Evolutionary conservation across 2,329 filamentous ascomycete genomes (phyloP), one percentile per base, ranked within the genome.

Genomic region (Pestalotiopsis sp.): DNA sequence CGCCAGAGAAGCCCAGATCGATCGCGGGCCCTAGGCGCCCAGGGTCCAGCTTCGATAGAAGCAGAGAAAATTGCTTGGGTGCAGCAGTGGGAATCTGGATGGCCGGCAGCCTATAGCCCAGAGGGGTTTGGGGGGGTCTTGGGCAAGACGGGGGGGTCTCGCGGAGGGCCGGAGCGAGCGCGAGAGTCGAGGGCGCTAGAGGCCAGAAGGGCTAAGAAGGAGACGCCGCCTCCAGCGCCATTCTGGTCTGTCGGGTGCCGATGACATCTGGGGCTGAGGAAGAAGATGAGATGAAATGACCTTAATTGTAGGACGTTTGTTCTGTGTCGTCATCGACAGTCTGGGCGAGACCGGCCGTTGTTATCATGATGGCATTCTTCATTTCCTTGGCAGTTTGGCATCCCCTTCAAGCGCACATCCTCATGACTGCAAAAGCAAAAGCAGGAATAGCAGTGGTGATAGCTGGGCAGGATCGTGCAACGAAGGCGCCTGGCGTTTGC

Each of bases 1-100:
- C 9, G 30, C 44, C 44, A 17, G 24, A 24, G 17, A 24, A 24
- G n/a, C 30, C 58, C 58, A 61, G 58, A 61, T 35, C 58, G 30
- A 35, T 61, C 58, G 44, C 30, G 58, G 58, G 56, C 22, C 30
- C 30, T 13, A 39, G 58, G 58, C 30, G 58, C 58, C 58, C 26
- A 61, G 58, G 58, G 58, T 35, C 58, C 58, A 30, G 44, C 44
- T 52, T 61, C 58, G 58, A 61, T 61, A 61, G 58, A 26, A 14
- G 14, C 30, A 58, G 14, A 39, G n/a, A 20, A 22, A n/a, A 58
- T n/a, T 24, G 55, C 17, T 58, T 13, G 11, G 17, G 13, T 13
- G 14, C 57, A 35, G 26, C 26, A 61, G 58, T 9, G 30, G 10
- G 26, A 61, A 14, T 61, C 26, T 26, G 56, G 58, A 30, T 35